These are phyloP conservation scores for Podospora comata DNA, from an alignment of 495 filamentous ascomycete species.

Conservation along the genomic window DNA sequence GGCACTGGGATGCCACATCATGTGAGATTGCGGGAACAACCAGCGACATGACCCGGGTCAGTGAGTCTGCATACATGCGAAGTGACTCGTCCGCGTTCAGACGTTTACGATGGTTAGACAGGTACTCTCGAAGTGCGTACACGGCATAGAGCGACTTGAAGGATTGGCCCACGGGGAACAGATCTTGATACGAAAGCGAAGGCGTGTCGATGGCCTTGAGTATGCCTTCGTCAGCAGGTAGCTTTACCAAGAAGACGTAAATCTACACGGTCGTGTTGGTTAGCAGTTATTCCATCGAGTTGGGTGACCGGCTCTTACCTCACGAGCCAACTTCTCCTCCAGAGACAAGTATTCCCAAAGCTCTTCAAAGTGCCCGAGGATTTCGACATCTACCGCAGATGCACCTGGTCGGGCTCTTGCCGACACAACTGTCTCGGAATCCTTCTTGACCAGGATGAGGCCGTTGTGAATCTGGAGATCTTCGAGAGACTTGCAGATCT, in stretches of 20 bases:
- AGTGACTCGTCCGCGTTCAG: slow-evolving; percentile 21
- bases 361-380: slow-evolving; percentile 80
- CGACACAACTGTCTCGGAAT: slow-evolving; percentile 34
- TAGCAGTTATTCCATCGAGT: slow-evolving; percentile 19
- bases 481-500: slow-evolving; percentile 52
- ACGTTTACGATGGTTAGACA: slow-evolving; percentile 27
- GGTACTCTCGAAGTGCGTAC: slow-evolving; percentile 55
- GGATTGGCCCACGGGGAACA: slow-evolving; percentile 67
- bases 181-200: slow-evolving; percentile 48
- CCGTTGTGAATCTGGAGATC: slow-evolving; percentile 59
- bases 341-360: slow-evolving; percentile 78
- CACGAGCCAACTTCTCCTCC: slow-evolving; percentile 66
- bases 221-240: slow-evolving; percentile 65
- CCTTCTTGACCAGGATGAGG: slow-evolving; percentile 56
- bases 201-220: slow-evolving; percentile 56
- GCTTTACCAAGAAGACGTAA: slow-evolving; percentile 67
- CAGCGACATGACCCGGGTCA: slow-evolving; percentile 42
- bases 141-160: slow-evolving; percentile 74
- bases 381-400: slow-evolving; percentile 65
- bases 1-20: slow-evolving; percentile 36
- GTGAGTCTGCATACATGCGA: slow-evolving; percentile 29
- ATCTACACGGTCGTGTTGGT: slow-evolving; percentile 49
- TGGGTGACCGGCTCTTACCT: slow-evolving; percentile 42
- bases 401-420: slow-evolving; percentile 39
- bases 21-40: slow-evolving; percentile 48